These are phyloP conservation scores for Mortierella sp. DNA, from an alignment of 371 early-diverging fungal species.

Conservation along the genomic window DNA sequence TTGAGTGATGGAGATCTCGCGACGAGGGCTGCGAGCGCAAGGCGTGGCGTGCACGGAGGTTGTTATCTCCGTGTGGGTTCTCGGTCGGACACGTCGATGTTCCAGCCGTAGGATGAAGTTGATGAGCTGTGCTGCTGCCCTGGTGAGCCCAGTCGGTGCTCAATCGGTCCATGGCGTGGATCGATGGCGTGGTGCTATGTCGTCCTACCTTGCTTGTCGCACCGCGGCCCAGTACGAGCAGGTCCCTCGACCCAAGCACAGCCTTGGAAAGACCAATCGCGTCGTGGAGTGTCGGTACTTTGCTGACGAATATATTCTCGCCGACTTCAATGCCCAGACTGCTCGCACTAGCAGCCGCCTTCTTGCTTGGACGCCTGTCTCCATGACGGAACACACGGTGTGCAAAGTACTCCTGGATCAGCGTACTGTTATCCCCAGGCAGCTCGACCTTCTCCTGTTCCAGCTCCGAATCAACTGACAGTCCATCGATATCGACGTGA, in stretches of 20 bases:
- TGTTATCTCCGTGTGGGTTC: slow-evolving; percentile 13
- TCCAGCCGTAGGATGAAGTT: slow-evolving; percentile 12
- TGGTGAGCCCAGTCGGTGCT: neutral
- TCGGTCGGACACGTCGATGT: slow-evolving; percentile 20
- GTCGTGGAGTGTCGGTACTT: slow-evolving; percentile 38
- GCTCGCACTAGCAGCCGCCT: neutral
- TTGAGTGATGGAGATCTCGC: slow-evolving; percentile 43
- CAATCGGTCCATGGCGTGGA: slow-evolving; percentile 11
- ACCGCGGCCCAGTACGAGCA: slow-evolving; percentile 47
- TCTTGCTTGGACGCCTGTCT: slow-evolving; percentile 25
- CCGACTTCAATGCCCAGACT: slow-evolving; percentile 26
- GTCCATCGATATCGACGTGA: slow-evolving; percentile 26
- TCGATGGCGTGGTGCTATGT: slow-evolving; percentile 11
- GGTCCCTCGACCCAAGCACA: slow-evolving; percentile 29
- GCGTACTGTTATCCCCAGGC: slow-evolving; percentile 22
- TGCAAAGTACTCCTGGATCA: slow-evolving; percentile 33
- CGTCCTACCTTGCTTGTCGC: slow-evolving; percentile 15
- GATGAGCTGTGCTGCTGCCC: slow-evolving; percentile 4
- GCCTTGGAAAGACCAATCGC: slow-evolving; percentile 43
- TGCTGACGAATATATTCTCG: slow-evolving; percentile 28
- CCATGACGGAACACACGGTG: slow-evolving; percentile 18
- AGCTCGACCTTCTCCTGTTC: slow-evolving; percentile 8
- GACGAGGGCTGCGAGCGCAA: slow-evolving; percentile 44
- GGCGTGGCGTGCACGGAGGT: slow-evolving; percentile 28
- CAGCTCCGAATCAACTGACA: slow-evolving; percentile 29